phyloP scores from a whole-genome alignment of 1,284 basidiomycete genomes.

The Pseudozyma tsukubaensis region DNA sequence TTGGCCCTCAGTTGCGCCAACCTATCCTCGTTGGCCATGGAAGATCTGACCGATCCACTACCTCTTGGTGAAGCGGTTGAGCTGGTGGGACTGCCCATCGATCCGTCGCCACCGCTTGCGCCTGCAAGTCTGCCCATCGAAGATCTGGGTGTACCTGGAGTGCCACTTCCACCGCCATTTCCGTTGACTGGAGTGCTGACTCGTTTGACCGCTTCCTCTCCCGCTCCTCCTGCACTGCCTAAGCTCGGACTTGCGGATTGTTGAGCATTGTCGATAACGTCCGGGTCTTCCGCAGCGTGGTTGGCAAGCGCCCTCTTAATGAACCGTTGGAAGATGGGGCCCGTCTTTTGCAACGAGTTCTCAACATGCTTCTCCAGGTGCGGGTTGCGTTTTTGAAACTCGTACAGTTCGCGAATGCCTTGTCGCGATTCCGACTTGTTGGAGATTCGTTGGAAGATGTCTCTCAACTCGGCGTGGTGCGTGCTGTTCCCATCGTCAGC shows the following conservation, averaged over 20 bases:
- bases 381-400: slow-evolving; percentile 91
- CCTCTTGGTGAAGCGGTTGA: slow-evolving; percentile 29
- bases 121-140: slow-evolving; percentile 1
- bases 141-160: slow-evolving; percentile 15
- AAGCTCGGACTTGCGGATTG: neutral
- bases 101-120: slow-evolving; percentile 7
- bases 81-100: slow-evolving; percentile 28
- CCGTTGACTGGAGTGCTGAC: slow-evolving; percentile 30
- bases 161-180: too few species aligned
- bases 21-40: slow-evolving; percentile 54
- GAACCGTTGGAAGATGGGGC: slow-evolving; percentile 70
- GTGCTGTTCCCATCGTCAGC: slow-evolving; percentile 74
- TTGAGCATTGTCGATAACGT: slow-evolving; percentile 65
- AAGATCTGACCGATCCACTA: slow-evolving; percentile 17
- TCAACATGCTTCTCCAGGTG: slow-evolving; percentile 85
- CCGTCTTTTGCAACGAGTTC: slow-evolving; percentile 69
- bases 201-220: slow-evolving; percentile 13
- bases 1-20: slow-evolving; percentile 62
- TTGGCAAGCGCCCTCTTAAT: slow-evolving; percentile 70
- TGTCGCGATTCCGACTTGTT: slow-evolving; percentile 82
- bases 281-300: slow-evolving; percentile 84
- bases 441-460: slow-evolving; percentile 89
- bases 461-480: slow-evolving; percentile 79
- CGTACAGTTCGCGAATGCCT: slow-evolving; percentile 93
- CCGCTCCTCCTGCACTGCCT: neutral